A percentile compares a stretch with the other conserved stretches of the same genome.
Evolutionary conservation across 345 rosid genomes (phyloP).

Genomic region (Dimocarpus longan): DNA sequence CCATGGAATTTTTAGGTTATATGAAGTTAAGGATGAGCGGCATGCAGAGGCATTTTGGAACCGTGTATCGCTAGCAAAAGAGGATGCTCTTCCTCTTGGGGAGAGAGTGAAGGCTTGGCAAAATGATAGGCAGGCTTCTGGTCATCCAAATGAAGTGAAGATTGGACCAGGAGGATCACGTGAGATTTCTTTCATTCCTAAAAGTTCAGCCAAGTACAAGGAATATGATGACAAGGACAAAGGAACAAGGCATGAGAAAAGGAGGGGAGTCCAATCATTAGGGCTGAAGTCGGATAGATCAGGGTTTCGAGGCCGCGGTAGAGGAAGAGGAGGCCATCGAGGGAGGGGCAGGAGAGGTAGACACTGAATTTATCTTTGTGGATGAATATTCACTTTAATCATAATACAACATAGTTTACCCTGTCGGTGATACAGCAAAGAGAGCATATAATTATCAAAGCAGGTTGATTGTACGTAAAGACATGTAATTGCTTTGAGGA

Average conservation of each 20-base stretch:
- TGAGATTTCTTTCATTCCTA: slow-evolving; percentile 73
- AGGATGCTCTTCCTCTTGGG: slow-evolving; percentile 75
- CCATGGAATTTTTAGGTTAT: slow-evolving; percentile 45
- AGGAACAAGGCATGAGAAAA: slow-evolving; percentile 39
- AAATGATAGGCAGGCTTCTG: slow-evolving; percentile 35
- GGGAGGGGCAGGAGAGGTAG: slow-evolving; percentile 48
- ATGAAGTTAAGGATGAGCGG: slow-evolving; percentile 83
- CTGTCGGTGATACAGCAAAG: not conserved
- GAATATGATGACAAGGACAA: slow-evolving; percentile 56
- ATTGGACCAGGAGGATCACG: slow-evolving; percentile 90
- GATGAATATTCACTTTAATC: not conserved
- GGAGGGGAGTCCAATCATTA: slow-evolving; percentile 83
- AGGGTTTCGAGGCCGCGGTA: slow-evolving; percentile 49
- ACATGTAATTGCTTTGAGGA: not conserved
- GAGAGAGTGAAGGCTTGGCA: slow-evolving; percentile 75
- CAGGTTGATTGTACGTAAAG: not conserved
- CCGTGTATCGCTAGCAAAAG: slow-evolving; percentile 59
- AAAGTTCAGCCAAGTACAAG: slow-evolving; percentile 58
- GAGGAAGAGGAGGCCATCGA: slow-evolving; percentile 44
- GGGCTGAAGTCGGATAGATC: slow-evolving; percentile 57
- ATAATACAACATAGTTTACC: not conserved
- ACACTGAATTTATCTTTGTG: not conserved
- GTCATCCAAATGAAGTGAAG: slow-evolving; percentile 52
- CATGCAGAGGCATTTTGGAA: slow-evolving; percentile 85
- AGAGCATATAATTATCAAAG: not conserved